These are phyloP conservation scores for Plasmodium adleri DNA, from an alignment of 169 alveolate species.

Conservation along the genomic window DNA sequence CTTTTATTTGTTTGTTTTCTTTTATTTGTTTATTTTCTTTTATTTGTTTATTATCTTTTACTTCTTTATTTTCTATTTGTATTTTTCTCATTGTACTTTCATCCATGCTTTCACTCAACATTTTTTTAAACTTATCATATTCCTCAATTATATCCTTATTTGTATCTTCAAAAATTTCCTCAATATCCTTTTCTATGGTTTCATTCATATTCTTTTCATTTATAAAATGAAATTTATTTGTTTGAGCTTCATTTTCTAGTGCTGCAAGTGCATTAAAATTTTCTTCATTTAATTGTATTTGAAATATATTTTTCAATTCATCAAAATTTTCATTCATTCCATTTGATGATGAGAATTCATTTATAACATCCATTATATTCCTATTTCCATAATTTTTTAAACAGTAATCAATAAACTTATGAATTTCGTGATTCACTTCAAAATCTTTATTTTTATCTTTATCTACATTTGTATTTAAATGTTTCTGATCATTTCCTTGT, in stretches of 20 bases:
- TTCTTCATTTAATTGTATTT: slow-evolving; percentile 49
- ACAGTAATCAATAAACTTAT: slow-evolving; percentile 73
- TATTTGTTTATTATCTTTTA: neutral
- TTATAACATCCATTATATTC: slow-evolving; percentile 27
- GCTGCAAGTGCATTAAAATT: slow-evolving; percentile 28
- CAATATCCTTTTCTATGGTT: slow-evolving; percentile 3
- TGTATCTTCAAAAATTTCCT: slow-evolving; percentile 20
- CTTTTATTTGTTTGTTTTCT: neutral
- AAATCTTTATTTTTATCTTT: slow-evolving; percentile 18
- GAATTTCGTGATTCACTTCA: slow-evolving; percentile 65
- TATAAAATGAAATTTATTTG: slow-evolving; percentile 22
- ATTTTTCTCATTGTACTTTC: neutral
- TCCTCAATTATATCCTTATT: slow-evolving; percentile 22
- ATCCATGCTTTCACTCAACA: slow-evolving; percentile 4
- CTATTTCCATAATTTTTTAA: slow-evolving; percentile 67
- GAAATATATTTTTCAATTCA: slow-evolving; percentile 51
- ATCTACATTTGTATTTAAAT: neutral
- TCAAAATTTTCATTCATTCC: slow-evolving; percentile 31
- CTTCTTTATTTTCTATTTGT: neutral
- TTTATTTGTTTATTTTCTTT: neutral
- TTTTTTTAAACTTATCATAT: slow-evolving; percentile 16
- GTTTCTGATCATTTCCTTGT: neutral
- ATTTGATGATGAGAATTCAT: slow-evolving; percentile 37
- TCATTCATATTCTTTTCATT: slow-evolving; percentile 7
- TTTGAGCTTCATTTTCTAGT: slow-evolving; percentile 21